phyloP scores from a whole-genome alignment of 202 grass and related monocot species.

The Bolboschoenoplectus hybrid region DNA sequence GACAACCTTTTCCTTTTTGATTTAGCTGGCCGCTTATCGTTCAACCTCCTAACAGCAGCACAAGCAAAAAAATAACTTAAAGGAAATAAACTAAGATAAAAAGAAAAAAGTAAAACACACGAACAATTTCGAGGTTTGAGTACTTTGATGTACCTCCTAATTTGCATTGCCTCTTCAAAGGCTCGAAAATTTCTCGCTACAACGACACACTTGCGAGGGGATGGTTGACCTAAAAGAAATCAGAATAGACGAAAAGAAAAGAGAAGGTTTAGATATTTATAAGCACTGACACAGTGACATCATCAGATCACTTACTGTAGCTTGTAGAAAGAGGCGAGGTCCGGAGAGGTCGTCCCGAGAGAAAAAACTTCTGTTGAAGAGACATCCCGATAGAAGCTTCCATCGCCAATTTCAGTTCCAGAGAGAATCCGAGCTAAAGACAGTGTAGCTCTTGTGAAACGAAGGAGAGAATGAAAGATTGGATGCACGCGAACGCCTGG shows the following conservation, averaged over 20 bases:
- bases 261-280: background rate
- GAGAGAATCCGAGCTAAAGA: background rate
- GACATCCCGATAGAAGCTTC: slow-evolving; percentile 49
- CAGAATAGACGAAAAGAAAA: slow-evolving; percentile 8
- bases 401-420: slow-evolving; percentile 43
- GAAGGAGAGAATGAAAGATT: background rate
- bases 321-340: slow-evolving; percentile 23
- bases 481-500: background rate
- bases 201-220: slow-evolving; percentile 42
- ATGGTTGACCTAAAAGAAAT: slow-evolving; percentile 46
- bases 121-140: background rate
- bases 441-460: background rate
- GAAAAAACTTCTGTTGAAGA: slow-evolving; percentile 32
- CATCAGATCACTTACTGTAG: slow-evolving; percentile 21
- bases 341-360: slow-evolving; percentile 3
- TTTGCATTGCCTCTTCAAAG: slow-evolving; percentile 52
- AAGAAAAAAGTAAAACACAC: background rate
- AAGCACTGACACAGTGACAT: background rate
- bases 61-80: slow-evolving; percentile 34
- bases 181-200: slow-evolving; percentile 59
- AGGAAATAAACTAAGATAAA: background rate
- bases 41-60: slow-evolving; percentile 51
- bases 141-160: slow-evolving; percentile 45
- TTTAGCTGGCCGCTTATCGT: slow-evolving; percentile 43
- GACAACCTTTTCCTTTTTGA: slow-evolving; percentile 61